A percentile compares a stretch with the other conserved stretches of the same genome.
Conservation (phyloP, 108 stramenopile genomes). For the Fistulifera pelliculosa region DNA sequence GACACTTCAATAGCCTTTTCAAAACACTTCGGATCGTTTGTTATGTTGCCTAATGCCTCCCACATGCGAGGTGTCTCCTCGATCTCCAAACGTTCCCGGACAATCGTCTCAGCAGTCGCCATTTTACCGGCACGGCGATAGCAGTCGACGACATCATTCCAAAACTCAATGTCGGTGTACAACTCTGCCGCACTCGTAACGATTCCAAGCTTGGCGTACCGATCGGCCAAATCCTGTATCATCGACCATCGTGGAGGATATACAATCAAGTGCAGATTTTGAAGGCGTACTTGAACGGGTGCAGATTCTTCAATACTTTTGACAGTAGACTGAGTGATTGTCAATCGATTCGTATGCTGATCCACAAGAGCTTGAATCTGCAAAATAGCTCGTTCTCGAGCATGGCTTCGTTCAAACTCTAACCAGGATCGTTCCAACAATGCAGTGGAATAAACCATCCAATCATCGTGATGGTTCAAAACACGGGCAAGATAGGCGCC, state of each 20-base stretch:
- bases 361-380: slow-evolving; percentile 97
- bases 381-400: slow-evolving; percentile 78
- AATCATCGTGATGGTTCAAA: slow-evolving; percentile 74
- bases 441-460: slow-evolving; percentile 93
- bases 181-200: slow-evolving; percentile 88
- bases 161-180: slow-evolving; percentile 90
- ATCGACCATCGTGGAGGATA: slow-evolving; percentile 94
- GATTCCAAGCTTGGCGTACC: slow-evolving; percentile 84
- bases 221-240: slow-evolving; percentile 84
- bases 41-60: slow-evolving; percentile 87
- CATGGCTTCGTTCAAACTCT: slow-evolving; percentile 80
- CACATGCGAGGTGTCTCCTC: slow-evolving; percentile 84
- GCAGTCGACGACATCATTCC: slow-evolving; percentile 98
- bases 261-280: slow-evolving; percentile 77
- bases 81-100: slow-evolving; percentile 67
- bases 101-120: slow-evolving; percentile 80
- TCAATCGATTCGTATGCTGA: slow-evolving; percentile 85
- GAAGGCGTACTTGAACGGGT: slow-evolving; percentile 79
- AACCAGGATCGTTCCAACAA: slow-evolving; percentile 91
- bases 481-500: slow-evolving; percentile 85
- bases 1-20: slow-evolving; percentile 82
- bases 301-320: slow-evolving; percentile 86
- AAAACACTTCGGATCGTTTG: slow-evolving; percentile 68
- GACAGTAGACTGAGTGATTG: slow-evolving; percentile 77
- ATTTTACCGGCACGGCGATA: slow-evolving; percentile 81